phyloP scores from a whole-genome alignment of 2,329 filamentous ascomycete species.

The Penicillium italicum region DNA sequence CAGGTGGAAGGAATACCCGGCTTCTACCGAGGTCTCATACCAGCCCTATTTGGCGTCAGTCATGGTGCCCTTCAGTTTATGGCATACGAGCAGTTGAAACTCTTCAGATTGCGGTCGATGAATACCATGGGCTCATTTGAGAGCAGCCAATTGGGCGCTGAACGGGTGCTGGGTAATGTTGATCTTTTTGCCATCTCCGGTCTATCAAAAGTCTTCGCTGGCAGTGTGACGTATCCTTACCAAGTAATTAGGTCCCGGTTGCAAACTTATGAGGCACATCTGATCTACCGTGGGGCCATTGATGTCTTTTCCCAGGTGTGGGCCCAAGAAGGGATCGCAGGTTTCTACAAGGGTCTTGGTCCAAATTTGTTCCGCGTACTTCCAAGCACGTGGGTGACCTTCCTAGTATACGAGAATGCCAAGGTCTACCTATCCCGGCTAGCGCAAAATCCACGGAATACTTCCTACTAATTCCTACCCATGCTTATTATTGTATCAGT shows the following conservation, averaged over 20 bases:
- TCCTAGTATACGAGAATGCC: constrained; percentile 93
- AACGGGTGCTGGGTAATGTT: constrained; percentile 58
- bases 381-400: constrained; percentile 93
- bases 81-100: constrained; percentile 77
- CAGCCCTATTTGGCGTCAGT: constrained; percentile 78
- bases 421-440: constrained; percentile 64
- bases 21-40: constrained; percentile 82
- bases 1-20: constrained; percentile 69
- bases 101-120: constrained; percentile 51
- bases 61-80: constrained; percentile 96
- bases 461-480: background rate
- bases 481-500: background rate
- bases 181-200: constrained; percentile 80
- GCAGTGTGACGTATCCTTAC: constrained; percentile 89
- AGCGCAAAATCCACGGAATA: background rate
- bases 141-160: constrained; percentile 19
- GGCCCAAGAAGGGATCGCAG: constrained; percentile 70
- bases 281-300: constrained; percentile 65
- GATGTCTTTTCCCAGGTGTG: constrained; percentile 74
- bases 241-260: constrained; percentile 85
- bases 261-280: constrained; percentile 81
- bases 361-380: constrained; percentile 88
- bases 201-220: constrained; percentile 79
- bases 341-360: constrained; percentile 88
- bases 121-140: constrained; percentile 25